Evolutionary conservation across 805 yeast species (phyloP), one percentile per base, ranked within the genome.

Genomic region (Candida boidinii): DNA sequence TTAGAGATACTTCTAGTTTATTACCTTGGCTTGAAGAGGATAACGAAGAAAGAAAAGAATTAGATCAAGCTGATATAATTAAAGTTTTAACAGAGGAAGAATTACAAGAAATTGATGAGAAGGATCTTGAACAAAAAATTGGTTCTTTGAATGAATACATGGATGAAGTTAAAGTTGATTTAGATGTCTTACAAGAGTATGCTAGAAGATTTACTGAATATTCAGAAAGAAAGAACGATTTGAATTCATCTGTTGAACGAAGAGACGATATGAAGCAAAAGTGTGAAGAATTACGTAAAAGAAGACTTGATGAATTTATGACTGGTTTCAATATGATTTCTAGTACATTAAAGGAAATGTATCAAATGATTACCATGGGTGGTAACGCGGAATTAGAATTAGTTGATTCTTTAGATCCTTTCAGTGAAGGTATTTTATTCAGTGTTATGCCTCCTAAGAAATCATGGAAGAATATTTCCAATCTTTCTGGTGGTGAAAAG

Each of bases 391-490:
- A 92, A 54, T 66, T 92, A 23, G 99, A 92, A 54, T 68, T 90
- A 28, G 96, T 87, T 14, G 98, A 92, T 51, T 81, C 94, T 39
- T 69, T 90, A 51, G 97, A 92, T 58, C 98, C 98, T n/a, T 92
- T 92, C 49, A 77, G 95, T 1, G 98, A 92, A 59, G 99, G 99
- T 21, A 88, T 92, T 24, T 62, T 88, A 26, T 92, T 92, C 56
- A 83, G 95, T 56, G 98, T 92, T 5, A 92, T 92, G 98, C 99
- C 99, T 2, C 99, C 99, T 0, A 90, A 87, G 61, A 92, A 92
- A 56, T 79, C 94, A 24, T 92, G 99, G 99, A 82, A 83, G 51
- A 92, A 92, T 48, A 92, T 92, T 34, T 76, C 95, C 14, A 92
- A 92, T 49, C 61, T 92, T 36, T 87, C 96, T 3, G 99, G 99